Conservation (phyloP, 345 rosid genomes). For the Syzygium aromaticum region DNA sequence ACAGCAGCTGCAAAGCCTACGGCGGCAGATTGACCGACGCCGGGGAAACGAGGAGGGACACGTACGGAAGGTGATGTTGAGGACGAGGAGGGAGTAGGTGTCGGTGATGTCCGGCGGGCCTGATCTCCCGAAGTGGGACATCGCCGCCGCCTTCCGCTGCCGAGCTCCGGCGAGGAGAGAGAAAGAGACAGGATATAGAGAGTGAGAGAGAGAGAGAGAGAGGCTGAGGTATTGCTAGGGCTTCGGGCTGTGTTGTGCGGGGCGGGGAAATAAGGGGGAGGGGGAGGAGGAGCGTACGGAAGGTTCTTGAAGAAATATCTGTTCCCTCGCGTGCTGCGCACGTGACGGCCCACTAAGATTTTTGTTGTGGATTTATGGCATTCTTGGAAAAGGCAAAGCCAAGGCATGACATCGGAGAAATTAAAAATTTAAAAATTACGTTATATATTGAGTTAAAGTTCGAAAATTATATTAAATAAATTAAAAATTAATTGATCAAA, state of each 20-base stretch:
- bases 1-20: background rate
- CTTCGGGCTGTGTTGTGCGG: background rate
- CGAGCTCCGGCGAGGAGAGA: background rate
- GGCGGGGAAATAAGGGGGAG: background rate
- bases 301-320: background rate
- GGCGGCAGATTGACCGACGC: background rate
- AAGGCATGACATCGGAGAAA: too few species aligned
- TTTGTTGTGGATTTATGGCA: too few species aligned
- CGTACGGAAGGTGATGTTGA: conserved; percentile 58
- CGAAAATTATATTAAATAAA: too few species aligned
- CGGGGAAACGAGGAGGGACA: background rate
- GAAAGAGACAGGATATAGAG: background rate
- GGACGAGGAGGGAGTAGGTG: conserved; percentile 57
- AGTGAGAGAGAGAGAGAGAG: background rate
- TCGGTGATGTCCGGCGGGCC: conserved; percentile 60
- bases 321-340: background rate
- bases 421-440: too few species aligned
- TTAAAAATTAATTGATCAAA: too few species aligned
- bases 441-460: too few species aligned
- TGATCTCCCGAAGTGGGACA: conserved; percentile 56
- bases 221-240: background rate
- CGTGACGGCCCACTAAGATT: background rate
- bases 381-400: too few species aligned
- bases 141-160: background rate
- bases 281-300: background rate